Conservation (phyloP, 192 early-diverging fungal species). For the Backusella sp. region DNA sequence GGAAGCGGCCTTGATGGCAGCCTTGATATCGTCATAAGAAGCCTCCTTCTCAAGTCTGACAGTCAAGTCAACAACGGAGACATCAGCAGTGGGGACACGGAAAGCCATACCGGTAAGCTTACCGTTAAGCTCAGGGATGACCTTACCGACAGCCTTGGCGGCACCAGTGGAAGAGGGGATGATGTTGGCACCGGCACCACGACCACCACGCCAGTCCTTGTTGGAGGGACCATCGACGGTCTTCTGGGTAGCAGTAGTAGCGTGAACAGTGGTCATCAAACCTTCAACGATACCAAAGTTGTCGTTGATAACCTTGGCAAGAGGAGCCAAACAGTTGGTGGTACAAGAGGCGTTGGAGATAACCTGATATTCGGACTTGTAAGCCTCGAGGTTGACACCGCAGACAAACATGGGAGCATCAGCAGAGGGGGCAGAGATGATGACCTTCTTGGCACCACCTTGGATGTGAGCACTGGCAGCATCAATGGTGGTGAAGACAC, state of each 20-base stretch:
- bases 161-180: constrained; percentile 97
- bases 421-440: constrained; percentile 94
- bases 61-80: constrained; percentile 97
- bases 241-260: constrained; percentile 98
- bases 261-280: constrained; percentile 98
- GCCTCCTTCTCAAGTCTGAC: constrained; percentile 89
- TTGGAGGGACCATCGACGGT: constrained; percentile 96
- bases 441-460: constrained; percentile 97
- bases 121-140: constrained; percentile 90
- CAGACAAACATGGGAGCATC: constrained; percentile 98
- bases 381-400: constrained; percentile 95
- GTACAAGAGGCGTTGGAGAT: constrained; percentile 99
- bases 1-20: constrained; percentile 80
- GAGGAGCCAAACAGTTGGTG: constrained; percentile 98
- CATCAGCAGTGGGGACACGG: constrained; percentile 92
- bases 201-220: constrained; percentile 97
- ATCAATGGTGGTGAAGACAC: constrained; percentile 94
- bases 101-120: constrained; percentile 99
- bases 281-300: constrained; percentile 94
- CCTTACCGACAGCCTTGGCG: constrained; percentile 99
- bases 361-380: constrained; percentile 82
- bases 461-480: constrained; percentile 83
- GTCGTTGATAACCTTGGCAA: constrained; percentile 96
- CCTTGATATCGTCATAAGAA: constrained; percentile 89
- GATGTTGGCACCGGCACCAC: constrained; percentile 94